A percentile compares a stretch with the other conserved stretches of the same genome.
Evolutionary conservation across 192 early-diverging fungal genomes (phyloP).

Genomic region (Mortierella antarctica): DNA sequence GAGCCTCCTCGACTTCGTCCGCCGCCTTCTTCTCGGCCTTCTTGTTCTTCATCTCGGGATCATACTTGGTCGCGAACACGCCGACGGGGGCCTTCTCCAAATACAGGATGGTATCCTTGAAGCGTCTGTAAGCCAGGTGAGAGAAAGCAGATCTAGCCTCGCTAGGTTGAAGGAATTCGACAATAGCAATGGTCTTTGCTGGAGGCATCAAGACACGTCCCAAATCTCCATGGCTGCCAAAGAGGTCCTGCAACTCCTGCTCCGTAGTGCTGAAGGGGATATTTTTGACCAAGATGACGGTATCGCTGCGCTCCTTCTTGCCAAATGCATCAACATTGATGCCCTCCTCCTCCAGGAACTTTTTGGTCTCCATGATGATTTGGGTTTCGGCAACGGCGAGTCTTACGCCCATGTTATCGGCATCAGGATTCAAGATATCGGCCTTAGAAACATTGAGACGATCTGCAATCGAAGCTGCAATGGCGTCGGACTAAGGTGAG

Average conservation of each 20-base stretch:
- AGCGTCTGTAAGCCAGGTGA: constrained; percentile 89
- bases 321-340: constrained; percentile 85
- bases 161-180: constrained; percentile 90
- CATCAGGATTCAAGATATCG: constrained; percentile 90
- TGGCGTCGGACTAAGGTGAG: constrained; percentile 77
- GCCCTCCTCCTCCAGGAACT: constrained; percentile 78
- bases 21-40: constrained; percentile 44
- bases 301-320: constrained; percentile 83
- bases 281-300: constrained; percentile 96
- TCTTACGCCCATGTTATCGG: constrained; percentile 91
- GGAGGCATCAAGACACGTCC: constrained; percentile 94
- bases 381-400: constrained; percentile 98
- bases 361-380: constrained; percentile 94
- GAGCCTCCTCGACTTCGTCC: constrained; percentile 47
- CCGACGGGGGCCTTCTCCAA: constrained; percentile 93
- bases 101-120: constrained; percentile 92
- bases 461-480: constrained; percentile 95
- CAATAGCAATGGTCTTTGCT: constrained; percentile 90
- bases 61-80: constrained; percentile 75
- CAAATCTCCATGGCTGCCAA: constrained; percentile 89
- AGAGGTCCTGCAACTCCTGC: constrained; percentile 83
- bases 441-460: constrained; percentile 90
- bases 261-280: constrained; percentile 86
- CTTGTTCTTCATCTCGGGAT: constrained; percentile 52
- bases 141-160: constrained; percentile 93